Conservation (phyloP, 495 filamentous ascomycete species). For the Aspergillus taichungensis region DNA sequence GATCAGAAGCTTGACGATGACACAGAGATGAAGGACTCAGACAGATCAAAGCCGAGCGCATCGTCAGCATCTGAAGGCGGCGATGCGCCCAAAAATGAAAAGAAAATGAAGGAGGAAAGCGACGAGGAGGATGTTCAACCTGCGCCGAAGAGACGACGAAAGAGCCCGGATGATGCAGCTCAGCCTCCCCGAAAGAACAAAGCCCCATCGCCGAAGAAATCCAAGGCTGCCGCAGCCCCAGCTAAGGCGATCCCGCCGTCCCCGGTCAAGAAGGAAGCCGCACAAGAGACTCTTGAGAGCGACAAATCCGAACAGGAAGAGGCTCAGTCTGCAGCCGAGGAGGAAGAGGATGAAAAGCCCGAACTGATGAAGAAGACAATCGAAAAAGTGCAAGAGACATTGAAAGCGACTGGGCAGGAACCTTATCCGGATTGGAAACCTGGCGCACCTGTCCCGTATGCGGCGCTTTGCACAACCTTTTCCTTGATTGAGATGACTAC, state of each 20-base stretch:
- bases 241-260: constrained; percentile 17
- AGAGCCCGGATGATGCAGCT: constrained; percentile 6
- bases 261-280: constrained; percentile 24
- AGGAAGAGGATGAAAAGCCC: constrained; percentile 68
- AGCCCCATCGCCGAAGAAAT: constrained; percentile 18
- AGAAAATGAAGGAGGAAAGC: constrained; percentile 34
- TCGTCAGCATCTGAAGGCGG: no score
- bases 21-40: constrained; percentile 22
- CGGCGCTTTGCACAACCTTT: constrained; percentile 89
- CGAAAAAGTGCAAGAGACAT: constrained; percentile 71
- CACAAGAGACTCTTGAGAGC: constrained; percentile 28
- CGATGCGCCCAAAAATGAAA: constrained; percentile 20
- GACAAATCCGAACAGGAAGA: constrained; percentile 37
- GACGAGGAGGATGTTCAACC: constrained; percentile 46
- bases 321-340: constrained; percentile 40
- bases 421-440: constrained; percentile 91
- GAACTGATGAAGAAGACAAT: constrained; percentile 67
- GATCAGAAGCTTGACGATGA: constrained; percentile 13
- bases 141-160: constrained; percentile 35
- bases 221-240: constrained; percentile 12
- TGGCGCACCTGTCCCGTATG: constrained; percentile 85
- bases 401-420: constrained; percentile 58
- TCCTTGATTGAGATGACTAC: constrained; percentile 88
- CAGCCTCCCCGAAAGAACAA: constrained; percentile 14
- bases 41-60: constrained; percentile 7